Percentiles rank a stretch among this genome's conserved stretches.
Evolutionary conservation across 352 stramenopile genomes (phyloP).

Genomic region (Phytophthora rubi): DNA sequence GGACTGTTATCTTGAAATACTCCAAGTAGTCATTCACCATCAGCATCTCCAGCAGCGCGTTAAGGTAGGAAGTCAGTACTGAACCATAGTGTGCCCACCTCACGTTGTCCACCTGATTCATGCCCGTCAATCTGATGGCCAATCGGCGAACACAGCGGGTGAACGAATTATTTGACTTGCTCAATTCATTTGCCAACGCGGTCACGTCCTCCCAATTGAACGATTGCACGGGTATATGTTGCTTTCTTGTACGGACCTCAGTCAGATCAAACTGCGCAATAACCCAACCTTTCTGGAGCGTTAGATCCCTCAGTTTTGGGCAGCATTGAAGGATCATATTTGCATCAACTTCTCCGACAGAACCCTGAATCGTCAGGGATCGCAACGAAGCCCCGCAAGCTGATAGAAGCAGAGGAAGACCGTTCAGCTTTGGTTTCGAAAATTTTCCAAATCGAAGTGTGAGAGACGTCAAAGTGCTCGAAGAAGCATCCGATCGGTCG

Average conservation of each 20-base stretch:
- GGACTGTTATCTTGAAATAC: slow-evolving; percentile 1
- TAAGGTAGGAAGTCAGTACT: background rate
- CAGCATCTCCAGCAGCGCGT: background rate
- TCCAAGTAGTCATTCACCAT: background rate
- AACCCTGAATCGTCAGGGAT: background rate
- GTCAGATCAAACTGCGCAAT: background rate
- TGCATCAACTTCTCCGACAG: background rate
- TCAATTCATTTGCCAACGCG: background rate
- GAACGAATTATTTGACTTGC: background rate
- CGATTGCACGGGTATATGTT: background rate
- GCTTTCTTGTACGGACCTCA: background rate
- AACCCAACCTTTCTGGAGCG: background rate
- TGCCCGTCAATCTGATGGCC: background rate
- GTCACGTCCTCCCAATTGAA: background rate
- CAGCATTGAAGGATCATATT: slow-evolving; percentile 2
- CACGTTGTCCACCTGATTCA: background rate
- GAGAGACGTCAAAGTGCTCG: background rate
- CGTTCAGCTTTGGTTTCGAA: background rate
- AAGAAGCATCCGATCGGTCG: background rate
- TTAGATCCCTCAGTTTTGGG: background rate
- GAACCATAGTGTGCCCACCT: background rate
- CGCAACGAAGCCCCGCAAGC: background rate
- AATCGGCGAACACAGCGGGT: background rate
- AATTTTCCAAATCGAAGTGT: slow-evolving; percentile 3
- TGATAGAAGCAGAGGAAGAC: background rate